Percentiles rank a stretch among this genome's conserved stretches.
Conservation (phyloP, 148 eudicot genomes). For the Agrostemma githago region DNA sequence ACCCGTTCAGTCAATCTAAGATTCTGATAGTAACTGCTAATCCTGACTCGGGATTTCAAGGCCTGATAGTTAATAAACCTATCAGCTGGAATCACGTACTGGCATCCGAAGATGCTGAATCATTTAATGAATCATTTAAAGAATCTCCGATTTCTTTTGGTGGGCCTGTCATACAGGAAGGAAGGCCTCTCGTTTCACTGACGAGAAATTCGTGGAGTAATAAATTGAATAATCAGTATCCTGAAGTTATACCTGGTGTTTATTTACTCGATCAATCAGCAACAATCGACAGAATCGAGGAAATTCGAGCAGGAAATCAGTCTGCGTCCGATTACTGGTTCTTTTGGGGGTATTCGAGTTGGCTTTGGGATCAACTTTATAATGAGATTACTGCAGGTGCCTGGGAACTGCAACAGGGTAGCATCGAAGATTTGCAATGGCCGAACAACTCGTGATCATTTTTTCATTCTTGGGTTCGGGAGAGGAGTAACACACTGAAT, state of each 20-base stretch:
- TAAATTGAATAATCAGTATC: constrained; percentile 25
- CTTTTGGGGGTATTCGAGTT: constrained; percentile 72
- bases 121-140: constrained; percentile 41
- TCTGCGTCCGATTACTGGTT: constrained; percentile 61
- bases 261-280: constrained; percentile 55
- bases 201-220: constrained; percentile 25
- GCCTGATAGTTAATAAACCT: constrained; percentile 66
- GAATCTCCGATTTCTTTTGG: constrained; percentile 68
- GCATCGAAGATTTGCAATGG: constrained; percentile 41
- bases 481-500: not conserved
- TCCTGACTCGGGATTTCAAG: constrained; percentile 56
- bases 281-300: constrained; percentile 33
- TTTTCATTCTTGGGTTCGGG: not conserved
- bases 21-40: constrained; percentile 64
- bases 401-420: constrained; percentile 46
- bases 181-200: constrained; percentile 61
- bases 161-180: constrained; percentile 58
- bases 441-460: constrained; percentile 19
- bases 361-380: constrained; percentile 73
- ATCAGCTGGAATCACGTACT: constrained; percentile 61
- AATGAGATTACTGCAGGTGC: constrained; percentile 68
- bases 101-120: constrained; percentile 33
- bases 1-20: constrained; percentile 46
- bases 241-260: constrained; percentile 48
- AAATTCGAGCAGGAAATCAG: constrained; percentile 40